Percentiles rank a stretch among this genome's conserved stretches.
Evolutionary conservation across 768 basidiomycete species (phyloP).

Genomic region (Pleurotus tuber-regium): DNA sequence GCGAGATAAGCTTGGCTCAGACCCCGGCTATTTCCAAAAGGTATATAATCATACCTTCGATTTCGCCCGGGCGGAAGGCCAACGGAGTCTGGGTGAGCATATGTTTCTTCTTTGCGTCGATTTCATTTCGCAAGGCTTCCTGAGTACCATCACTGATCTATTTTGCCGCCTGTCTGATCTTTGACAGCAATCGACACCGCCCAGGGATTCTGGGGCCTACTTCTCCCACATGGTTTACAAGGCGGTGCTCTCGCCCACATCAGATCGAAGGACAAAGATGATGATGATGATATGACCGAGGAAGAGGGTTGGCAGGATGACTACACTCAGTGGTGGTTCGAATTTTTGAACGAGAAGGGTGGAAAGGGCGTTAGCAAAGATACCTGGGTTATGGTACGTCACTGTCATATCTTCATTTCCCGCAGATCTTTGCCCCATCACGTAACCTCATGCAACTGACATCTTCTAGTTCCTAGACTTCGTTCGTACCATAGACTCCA

Average conservation of each 20-base stretch:
- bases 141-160: neutral
- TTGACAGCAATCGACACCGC: conserved; percentile 64
- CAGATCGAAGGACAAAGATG: conserved; percentile 31
- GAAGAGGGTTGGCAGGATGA: conserved; percentile 60
- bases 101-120: neutral
- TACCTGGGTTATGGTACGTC: conserved; percentile 81
- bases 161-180: neutral
- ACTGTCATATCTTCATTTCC: conserved; percentile 6
- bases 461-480: conserved; percentile 87
- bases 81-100: conserved; percentile 71
- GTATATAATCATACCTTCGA: conserved; percentile 83
- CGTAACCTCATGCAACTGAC: no score
- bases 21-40: conserved; percentile 67
- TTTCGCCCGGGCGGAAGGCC: conserved; percentile 73
- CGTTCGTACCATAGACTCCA: conserved; percentile 68
- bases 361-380: conserved; percentile 83
- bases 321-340: conserved; percentile 73
- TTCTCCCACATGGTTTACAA: conserved; percentile 67
- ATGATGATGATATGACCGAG: conserved; percentile 48
- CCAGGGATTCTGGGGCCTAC: conserved; percentile 73
- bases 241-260: conserved; percentile 61
- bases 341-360: conserved; percentile 65
- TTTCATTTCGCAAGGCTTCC: neutral
- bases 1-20: conserved; percentile 56
- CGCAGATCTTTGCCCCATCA: no score